A percentile compares a stretch with the other conserved stretches of the same genome.
Conservation (phyloP, 1,284 basidiomycete species). For the Schizophyllum commune region DNA sequence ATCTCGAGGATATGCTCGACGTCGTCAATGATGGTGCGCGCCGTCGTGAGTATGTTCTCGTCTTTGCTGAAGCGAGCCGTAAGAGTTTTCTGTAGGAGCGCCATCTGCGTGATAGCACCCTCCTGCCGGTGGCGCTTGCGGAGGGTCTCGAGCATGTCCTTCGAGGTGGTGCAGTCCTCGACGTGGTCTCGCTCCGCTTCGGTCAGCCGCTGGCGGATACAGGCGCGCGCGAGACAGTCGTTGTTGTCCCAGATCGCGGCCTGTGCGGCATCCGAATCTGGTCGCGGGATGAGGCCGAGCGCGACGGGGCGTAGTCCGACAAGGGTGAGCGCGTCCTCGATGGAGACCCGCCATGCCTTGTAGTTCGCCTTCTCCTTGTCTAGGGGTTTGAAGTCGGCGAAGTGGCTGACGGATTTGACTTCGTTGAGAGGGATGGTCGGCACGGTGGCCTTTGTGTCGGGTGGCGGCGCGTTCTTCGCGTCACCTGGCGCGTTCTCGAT, state of each 20-base stretch:
- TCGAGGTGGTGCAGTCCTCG: not conserved
- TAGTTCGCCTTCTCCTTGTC: conserved; percentile 1
- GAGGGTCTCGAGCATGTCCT: not conserved
- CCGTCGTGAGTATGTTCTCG: not conserved
- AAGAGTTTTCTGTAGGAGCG: not conserved
- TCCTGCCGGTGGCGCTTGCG: not conserved
- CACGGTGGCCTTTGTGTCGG: too few relatives aligned
- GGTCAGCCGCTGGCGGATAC: not conserved
- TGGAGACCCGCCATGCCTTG: not conserved
- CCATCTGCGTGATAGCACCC: not conserved
- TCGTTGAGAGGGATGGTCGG: not conserved
- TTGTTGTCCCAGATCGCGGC: not conserved
- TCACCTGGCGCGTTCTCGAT: too few relatives aligned
- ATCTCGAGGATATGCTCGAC: not conserved
- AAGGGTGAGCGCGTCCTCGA: not conserved
- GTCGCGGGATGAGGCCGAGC: not conserved
- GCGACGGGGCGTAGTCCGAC: not conserved
- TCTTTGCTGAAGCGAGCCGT: not conserved
- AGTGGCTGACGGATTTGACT: not conserved
- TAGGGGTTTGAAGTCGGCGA: not conserved
- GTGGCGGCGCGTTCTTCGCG: too few relatives aligned
- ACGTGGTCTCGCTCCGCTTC: not conserved
- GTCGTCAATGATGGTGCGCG: not conserved
- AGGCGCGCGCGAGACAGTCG: not conserved
- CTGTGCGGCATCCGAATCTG: not conserved